Base-by-base conservation (phyloP, 768 basidiomycete species). In the Mycena amicta region DNA sequence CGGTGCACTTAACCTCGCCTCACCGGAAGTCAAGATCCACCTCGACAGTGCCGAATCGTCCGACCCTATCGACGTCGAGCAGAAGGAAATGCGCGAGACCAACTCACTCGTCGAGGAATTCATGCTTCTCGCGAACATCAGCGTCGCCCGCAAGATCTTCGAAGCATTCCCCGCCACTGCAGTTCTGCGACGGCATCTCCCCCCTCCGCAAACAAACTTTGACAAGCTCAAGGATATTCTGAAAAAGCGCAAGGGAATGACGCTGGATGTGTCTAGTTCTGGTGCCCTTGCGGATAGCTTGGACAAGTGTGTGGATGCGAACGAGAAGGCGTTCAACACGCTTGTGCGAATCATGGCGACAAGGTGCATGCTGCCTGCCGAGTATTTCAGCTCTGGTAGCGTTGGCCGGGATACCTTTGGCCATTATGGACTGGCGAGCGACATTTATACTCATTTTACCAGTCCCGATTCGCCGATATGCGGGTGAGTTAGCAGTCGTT, bases 341-440 rank as follows among this genome's bases (percentile, higher is more conserved):
- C 83, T 98, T 18, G 96, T 99, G 33, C 88, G 97, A 40, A 98
- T 99, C 72, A 98, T 99, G 95, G 95, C 97, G 2, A 98, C 96
- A 3, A 81, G 97, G 28, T 98, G 97, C 71, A 99, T 99, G 97
- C 80, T 98, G 25, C 89, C 95, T 0, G 97, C 97, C 20, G 97
- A 99, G 71, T 99, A 99, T 72, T 98, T 98, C 76, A 93, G 92
- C 70, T 92, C 95, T 0, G 96, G 97, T 8, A 95, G 93, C 64
- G 94, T 98, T 2, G 85, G 89, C 0, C 84, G 88, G 50, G 95
- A 97, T 62, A 89, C 93, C 0, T 99, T 98, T 70, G 90, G 92
- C 2, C 97, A 98, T 72, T 99, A 99, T 70, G 97, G 97, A 39
- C 83, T 99, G n/a, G 97, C 97, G 0, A 95, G 86, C 70, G 83